These are phyloP conservation scores for Gossypium arboreum DNA, from an alignment of 345 rosid species.

Conservation along the genomic window DNA sequence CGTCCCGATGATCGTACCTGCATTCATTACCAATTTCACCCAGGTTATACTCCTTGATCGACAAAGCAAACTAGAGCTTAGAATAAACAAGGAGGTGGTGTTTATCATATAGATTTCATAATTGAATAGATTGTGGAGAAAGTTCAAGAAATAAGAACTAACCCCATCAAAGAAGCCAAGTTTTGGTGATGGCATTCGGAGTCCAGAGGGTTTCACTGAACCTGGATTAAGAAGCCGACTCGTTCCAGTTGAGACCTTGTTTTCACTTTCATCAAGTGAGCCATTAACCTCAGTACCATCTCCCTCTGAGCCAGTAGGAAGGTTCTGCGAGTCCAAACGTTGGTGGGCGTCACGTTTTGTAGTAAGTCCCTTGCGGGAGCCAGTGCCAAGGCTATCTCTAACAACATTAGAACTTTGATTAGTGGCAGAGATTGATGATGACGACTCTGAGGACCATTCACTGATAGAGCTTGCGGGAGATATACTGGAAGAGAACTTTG, in stretches of 20 bases:
- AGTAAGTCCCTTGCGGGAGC: slow-evolving; percentile 27
- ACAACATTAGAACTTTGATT: slow-evolving; percentile 40
- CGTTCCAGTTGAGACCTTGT: slow-evolving; percentile 33
- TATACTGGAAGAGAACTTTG: slow-evolving; percentile 44
- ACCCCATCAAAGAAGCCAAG: slow-evolving; percentile 97
- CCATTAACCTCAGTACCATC: slow-evolving; percentile 26
- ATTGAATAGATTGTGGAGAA: slow-evolving; percentile 5
- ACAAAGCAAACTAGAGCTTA: slow-evolving; percentile 6
- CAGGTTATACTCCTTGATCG: slow-evolving; percentile 11
- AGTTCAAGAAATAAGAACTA: slow-evolving; percentile 32
- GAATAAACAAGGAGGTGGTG: not conserved
- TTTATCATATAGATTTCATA: slow-evolving; percentile 13
- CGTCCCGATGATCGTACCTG: slow-evolving; percentile 50
- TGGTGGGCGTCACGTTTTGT: slow-evolving; percentile 23
- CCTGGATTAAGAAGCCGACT: slow-evolving; percentile 31
- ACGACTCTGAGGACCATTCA: slow-evolving; percentile 70
- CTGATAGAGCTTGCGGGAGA: slow-evolving; percentile 70
- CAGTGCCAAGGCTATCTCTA: slow-evolving; percentile 39
- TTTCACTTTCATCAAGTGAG: slow-evolving; percentile 25
- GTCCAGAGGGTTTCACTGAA: slow-evolving; percentile 70
- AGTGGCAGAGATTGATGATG: slow-evolving; percentile 51
- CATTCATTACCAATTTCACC: slow-evolving; percentile 21
- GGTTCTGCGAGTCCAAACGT: slow-evolving; percentile 29
- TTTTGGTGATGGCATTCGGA: slow-evolving; percentile 91
- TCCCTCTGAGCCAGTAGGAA: slow-evolving; percentile 32